Base-by-base conservation (phyloP, 768 basidiomycete species). In the Megacollybia marginata region DNA sequence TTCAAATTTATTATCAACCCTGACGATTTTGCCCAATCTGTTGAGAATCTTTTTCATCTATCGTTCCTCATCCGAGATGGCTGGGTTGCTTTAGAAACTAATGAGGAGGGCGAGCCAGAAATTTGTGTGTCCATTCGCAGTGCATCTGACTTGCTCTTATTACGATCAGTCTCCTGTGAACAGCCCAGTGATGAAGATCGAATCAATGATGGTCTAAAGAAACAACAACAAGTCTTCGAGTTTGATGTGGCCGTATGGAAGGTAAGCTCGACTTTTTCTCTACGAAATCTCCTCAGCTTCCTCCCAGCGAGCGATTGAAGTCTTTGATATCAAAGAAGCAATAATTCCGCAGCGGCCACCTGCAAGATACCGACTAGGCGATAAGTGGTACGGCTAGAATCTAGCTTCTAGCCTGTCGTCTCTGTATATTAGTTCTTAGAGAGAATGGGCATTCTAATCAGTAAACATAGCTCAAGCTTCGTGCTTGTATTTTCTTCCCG, bases 41-140 rank as follows among this genome's bases (percentile, higher is more conserved):
- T 98, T 12, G 96, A 99, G 68, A 99, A 99, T 62, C 72, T 95
- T 19, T 98, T 99, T 64, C 93, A 96, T 60, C 74, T 95, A 2
- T 92, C 91, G 0, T 98, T 99, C 69, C 74, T 96, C 53, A 88
- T 96, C 43, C 78, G 88, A 31, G 89, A 94, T 54, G 92, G 87
- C 2, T 78, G 80, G 59, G 89, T 83, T 51, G 84, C 85, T 10
- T 71, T 90, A 28, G 85, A 92, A 55, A 75, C 78, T 6, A 70
- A 76, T 32, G 71, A 79, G 8, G 72, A 85, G 1, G 86, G 83
- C 1, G 83, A 89, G 57, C 85, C 90, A 7, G 62, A 83, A 16
- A 80, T 94, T 44, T 85, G 91, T 92, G 60, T 54, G 84, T 66
- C 20, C 43, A 2, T 44, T 10, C 6, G 5, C n/a, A n/a, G n/a